Base-by-base conservation (phyloP, 202 grass and related monocot species). In the Miscanthus sacchariflorus region DNA sequence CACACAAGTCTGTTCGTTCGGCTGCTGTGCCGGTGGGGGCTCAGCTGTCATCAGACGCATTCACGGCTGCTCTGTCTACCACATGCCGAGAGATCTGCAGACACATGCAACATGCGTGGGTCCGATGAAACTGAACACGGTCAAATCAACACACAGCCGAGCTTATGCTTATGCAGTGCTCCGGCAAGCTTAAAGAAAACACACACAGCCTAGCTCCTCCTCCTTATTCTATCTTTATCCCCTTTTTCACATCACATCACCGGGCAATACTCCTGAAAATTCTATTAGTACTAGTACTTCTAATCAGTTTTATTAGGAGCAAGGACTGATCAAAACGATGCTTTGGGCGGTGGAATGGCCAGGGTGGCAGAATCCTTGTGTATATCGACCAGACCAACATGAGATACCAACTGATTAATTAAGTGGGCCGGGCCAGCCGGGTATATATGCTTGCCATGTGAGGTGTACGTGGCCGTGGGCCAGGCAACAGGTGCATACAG, bases 11-110 rank as follows among this genome's bases (percentile, higher is more conserved):
- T 46, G 59, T 30, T 44, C 5, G 35, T 43, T 42, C 56, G 64
- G 36, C 36, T 0, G 24, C 24, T 65, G 52, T 18, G 68, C 65
- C 74, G 75, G 75, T 39, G 49, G 33, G 25, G 25, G 42, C 6
- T 44, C 79, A 68, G 27, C 56, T 25, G 27, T 68, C 75, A 35
- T 35, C 33, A 59, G 45, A 9, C 48, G 85, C 85, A 85, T 91
- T 88, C 77, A 91, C 76, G 38, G 17, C 70, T 67, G 39, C 39
- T n/a, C 63, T 70, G 72, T 85, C 81, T 0, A 88, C 70, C 85
- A 72, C 90, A 72, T 91, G 89, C 27, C 3, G 48, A 46, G 15
- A 38, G 79, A 63, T 78, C 24, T 38, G 81, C 13, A 15, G 13
- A 40, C 21, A 61, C 56, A 59, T 63, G 21, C 21, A 39, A 6